phyloP scores from a whole-genome alignment of 169 alveolate genomes.

The Fabrea salina region DNA sequence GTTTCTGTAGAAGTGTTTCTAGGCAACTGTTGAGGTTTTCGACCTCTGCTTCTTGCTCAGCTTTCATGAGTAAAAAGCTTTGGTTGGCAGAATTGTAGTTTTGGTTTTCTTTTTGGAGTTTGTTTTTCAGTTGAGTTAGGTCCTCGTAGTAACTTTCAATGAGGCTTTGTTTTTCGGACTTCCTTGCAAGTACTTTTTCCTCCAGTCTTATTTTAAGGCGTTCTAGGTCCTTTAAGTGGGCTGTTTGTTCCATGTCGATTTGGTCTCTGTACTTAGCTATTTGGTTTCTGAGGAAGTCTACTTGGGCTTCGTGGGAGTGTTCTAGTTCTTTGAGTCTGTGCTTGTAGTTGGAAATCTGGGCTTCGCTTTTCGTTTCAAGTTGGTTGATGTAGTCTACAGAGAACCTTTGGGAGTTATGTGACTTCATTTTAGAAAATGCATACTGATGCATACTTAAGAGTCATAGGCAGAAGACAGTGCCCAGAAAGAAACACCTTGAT shows the following conservation, averaged over 20 bases:
- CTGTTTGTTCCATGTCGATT: not conserved
- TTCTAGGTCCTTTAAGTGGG: not conserved
- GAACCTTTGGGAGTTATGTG: no score
- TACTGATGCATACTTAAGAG: no score
- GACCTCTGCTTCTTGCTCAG: not conserved
- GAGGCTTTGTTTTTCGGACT: not conserved
- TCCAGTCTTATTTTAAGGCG: not conserved
- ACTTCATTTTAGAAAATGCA: no score
- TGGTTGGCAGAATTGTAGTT: no score
- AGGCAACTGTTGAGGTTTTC: not conserved
- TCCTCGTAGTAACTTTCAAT: no score
- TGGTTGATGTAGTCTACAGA: not conserved
- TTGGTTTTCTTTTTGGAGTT: no score
- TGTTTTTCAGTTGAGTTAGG: no score
- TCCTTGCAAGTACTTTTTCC: not conserved
- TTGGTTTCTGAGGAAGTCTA: not conserved
- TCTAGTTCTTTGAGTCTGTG: not conserved
- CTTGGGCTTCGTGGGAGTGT: not conserved
- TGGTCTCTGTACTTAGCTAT: not conserved
- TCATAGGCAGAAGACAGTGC: not conserved
- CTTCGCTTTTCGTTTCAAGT: not conserved
- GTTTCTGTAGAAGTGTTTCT: not conserved
- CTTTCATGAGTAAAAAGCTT: not conserved
- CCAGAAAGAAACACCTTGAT: not conserved
- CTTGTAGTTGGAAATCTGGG: not conserved